Evolutionary conservation across 768 basidiomycete species (phyloP).

Genomic region (Leucogyrophana mollusca): DNA sequence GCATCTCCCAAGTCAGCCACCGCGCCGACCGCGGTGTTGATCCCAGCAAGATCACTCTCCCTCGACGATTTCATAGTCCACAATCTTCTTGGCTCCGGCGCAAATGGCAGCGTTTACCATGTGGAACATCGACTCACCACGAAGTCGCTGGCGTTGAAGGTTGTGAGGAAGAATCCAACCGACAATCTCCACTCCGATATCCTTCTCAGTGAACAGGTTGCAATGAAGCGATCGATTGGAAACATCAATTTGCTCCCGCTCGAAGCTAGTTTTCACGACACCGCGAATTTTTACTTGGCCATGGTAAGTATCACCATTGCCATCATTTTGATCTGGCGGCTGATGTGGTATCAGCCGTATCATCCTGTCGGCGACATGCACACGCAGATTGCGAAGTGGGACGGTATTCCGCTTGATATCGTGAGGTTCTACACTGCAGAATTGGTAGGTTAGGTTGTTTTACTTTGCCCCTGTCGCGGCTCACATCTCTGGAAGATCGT

Average conservation of each 20-base stretch:
- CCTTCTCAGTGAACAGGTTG: constrained; percentile 3
- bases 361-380: constrained; percentile 9
- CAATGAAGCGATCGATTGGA: constrained; percentile 6
- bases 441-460: constrained; percentile 1
- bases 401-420: constrained; percentile 3
- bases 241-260: constrained; percentile 7
- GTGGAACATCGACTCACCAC: constrained; percentile 4
- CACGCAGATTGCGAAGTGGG: neutral
- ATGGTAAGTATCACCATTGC: constrained; percentile 6
- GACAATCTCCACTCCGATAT: neutral
- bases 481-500: constrained; percentile 17
- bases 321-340: neutral
- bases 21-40: neutral
- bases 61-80: constrained; percentile 4
- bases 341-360: constrained; percentile 1
- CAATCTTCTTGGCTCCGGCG: constrained; percentile 3
- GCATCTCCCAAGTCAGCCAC: neutral
- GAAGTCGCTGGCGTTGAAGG: constrained; percentile 9
- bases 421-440: constrained; percentile 8
- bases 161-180: constrained; percentile 3
- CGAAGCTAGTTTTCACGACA: constrained; percentile 12
- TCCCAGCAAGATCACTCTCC: constrained; percentile 1
- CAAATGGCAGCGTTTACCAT: constrained; percentile 5
- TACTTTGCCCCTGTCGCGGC: neutral
- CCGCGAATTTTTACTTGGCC: constrained; percentile 8